Evolutionary conservation across 2,329 filamentous ascomycete genomes (phyloP).

Genomic region (Aspergillus puulaauensis): DNA sequence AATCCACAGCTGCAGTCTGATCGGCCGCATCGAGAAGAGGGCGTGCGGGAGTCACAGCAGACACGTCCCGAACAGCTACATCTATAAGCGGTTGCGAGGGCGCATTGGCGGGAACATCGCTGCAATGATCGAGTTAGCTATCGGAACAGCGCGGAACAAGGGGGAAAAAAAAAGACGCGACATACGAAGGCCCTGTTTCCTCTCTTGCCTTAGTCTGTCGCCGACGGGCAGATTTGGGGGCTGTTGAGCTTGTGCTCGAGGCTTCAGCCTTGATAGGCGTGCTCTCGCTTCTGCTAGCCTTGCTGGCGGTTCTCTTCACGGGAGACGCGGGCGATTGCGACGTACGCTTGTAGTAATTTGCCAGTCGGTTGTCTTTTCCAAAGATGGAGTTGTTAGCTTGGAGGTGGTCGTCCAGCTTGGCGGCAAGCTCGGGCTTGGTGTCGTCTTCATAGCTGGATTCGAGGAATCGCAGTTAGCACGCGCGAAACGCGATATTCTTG

Average conservation of each 20-base stretch:
- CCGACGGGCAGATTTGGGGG: slow-evolving; percentile 34
- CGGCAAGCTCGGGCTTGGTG: slow-evolving; percentile 78
- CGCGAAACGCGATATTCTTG: background rate
- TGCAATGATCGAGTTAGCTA: background rate
- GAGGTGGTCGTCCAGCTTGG: slow-evolving; percentile 71
- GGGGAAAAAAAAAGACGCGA: background rate
- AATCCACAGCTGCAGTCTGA: slow-evolving; percentile 15
- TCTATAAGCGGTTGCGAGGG: background rate
- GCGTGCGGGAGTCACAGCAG: background rate
- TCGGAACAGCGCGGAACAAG: background rate
- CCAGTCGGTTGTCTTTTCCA: slow-evolving; percentile 62
- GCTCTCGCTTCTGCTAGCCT: slow-evolving; percentile 40
- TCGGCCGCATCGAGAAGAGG: slow-evolving; percentile 4
- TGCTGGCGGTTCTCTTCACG: slow-evolving; percentile 46
- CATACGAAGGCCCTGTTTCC: slow-evolving; percentile 26
- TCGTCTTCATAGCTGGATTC: slow-evolving; percentile 62
- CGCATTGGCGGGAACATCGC: slow-evolving; percentile 15
- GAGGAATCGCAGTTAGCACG: background rate
- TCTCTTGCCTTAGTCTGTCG: slow-evolving; percentile 38
- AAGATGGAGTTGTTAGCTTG: slow-evolving; percentile 67
- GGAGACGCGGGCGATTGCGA: slow-evolving; percentile 45
- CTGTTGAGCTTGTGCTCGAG: background rate
- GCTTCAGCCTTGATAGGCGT: slow-evolving; percentile 24
- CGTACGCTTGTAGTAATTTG: slow-evolving; percentile 69
- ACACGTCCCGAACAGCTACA: background rate